These are phyloP conservation scores for Colletotrichum destructivum DNA, from an alignment of 2,329 filamentous ascomycete genomes.

Conservation along the genomic window DNA sequence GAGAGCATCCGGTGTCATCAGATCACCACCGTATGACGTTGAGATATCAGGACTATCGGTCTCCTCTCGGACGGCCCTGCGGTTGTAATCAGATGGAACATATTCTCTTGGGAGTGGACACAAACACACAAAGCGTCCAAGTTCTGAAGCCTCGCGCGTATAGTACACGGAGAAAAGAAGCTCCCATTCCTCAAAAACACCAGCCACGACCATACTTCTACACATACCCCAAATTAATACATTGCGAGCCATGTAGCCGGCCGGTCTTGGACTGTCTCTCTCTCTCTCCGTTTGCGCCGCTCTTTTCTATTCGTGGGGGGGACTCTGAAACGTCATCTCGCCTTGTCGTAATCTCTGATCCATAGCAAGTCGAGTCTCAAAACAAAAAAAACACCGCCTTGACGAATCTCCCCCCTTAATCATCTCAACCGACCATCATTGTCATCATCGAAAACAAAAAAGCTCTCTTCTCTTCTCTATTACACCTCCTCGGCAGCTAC, in stretches of 20 bases:
- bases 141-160: background rate
- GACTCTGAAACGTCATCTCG: constrained; percentile 17
- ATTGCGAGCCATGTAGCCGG: constrained; percentile 31
- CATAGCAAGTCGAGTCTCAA: constrained; percentile 18
- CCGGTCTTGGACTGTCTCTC: constrained; percentile 8
- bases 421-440: background rate
- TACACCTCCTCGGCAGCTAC: constrained; percentile 73
- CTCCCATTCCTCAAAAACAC: constrained; percentile 2
- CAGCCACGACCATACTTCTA: constrained; percentile 31
- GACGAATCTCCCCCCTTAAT: background rate
- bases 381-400: constrained; percentile 1
- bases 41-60: no score
- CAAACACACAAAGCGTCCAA: background rate
- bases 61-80: no score
- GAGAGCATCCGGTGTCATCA: no score
- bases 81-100: no score
- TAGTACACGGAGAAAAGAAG: background rate
- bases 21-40: no score
- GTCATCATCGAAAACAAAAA: background rate
- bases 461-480: constrained; percentile 1
- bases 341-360: constrained; percentile 20
- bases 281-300: constrained; percentile 21
- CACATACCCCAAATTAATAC: constrained; percentile 37
- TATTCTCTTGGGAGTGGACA: no score
- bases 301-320: constrained; percentile 18